Evolutionary conservation across 768 basidiomycete genomes (phyloP).

Genomic region (Tephrocybe sp.): DNA sequence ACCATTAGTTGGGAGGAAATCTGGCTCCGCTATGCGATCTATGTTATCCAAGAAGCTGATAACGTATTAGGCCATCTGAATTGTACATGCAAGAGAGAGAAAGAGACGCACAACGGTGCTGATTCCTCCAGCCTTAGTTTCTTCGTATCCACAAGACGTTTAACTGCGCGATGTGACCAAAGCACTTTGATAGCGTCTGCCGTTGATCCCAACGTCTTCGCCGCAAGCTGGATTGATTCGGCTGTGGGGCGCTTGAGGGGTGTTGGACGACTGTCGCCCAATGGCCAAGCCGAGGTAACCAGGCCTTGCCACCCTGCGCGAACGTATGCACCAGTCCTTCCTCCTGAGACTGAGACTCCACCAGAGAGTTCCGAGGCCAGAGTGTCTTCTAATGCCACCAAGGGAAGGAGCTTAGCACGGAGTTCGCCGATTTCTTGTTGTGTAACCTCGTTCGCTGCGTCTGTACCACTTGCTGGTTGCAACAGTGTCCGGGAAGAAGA

Average conservation of each 20-base stretch:
- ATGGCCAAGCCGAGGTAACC: slow-evolving; percentile 40
- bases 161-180: slow-evolving; percentile 72
- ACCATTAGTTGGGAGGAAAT: slow-evolving; percentile 76
- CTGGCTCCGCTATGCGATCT: slow-evolving; percentile 62
- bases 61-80: slow-evolving; percentile 1
- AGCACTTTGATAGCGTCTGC: slow-evolving; percentile 58
- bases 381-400: slow-evolving; percentile 66
- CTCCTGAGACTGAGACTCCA: slow-evolving; percentile 61
- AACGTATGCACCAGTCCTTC: slow-evolving; percentile 62
- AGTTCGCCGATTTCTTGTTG: slow-evolving; percentile 47
- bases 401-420: slow-evolving; percentile 56
- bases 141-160: slow-evolving; percentile 51
- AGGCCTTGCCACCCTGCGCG: slow-evolving; percentile 74
- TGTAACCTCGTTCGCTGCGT: neutral
- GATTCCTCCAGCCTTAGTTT: slow-evolving; percentile 75
- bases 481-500: slow-evolving; percentile 14
- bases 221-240: slow-evolving; percentile 53
- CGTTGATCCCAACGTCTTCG: slow-evolving; percentile 49
- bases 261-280: slow-evolving; percentile 35
- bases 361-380: slow-evolving; percentile 69
- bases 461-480: neutral
- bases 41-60: slow-evolving; percentile 69
- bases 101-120: slow-evolving; percentile 61
- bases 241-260: slow-evolving; percentile 28
- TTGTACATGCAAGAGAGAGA: slow-evolving; percentile 6